Base-by-base conservation (phyloP, 2,329 filamentous ascomycete species). In the Penicillium sp. region DNA sequence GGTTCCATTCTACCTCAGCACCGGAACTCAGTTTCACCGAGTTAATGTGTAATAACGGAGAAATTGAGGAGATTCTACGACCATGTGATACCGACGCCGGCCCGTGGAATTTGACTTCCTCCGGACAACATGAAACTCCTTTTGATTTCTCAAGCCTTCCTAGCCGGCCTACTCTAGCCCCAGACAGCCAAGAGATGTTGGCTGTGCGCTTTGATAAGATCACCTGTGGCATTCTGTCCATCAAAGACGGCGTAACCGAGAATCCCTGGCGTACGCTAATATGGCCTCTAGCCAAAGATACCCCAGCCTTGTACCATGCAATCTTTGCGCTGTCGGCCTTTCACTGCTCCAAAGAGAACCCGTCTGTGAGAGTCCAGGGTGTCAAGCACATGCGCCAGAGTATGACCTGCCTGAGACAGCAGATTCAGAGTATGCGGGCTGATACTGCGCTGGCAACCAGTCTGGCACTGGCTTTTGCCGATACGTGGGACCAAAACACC, bases 221-320 rank as follows among this genome's bases (percentile, higher is more conserved):
- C 41, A 86, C 83, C 0, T 86, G 83, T 56, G 81, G 81, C 3
- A 83, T 87, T 33, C 68, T 86, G 14, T 86, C 83, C 1, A 73
- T 86, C 36, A 86, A 85, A 56, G 81, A 86, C 59, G 83, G 82
- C 0, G 73, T 75, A 5, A 77, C 73, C 2, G 83, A 86, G 52
- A 87, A 86, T 55, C 83, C 83, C 2, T 87, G 83, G 83, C 74
- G 81, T 18, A 85, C 77, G 4, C 68, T 84, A 31, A 71, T 87
- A n/a, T 84, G 81, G 80, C 83, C 83, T 1, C 63, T 87, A 33
- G 79, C 81, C 3, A 73, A 72, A 50, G 73, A 80, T 33, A 83
- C 77, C 3, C 79, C 80, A 2, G 81, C 82, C 2, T 65, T 87
- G 23, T 82, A 80, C 50, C 80, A 86, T 65, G 83, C 83, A 3